These are phyloP conservation scores for Paecilomyces niveus DNA, from an alignment of 2,329 filamentous ascomycete genomes.

Conservation along the genomic window DNA sequence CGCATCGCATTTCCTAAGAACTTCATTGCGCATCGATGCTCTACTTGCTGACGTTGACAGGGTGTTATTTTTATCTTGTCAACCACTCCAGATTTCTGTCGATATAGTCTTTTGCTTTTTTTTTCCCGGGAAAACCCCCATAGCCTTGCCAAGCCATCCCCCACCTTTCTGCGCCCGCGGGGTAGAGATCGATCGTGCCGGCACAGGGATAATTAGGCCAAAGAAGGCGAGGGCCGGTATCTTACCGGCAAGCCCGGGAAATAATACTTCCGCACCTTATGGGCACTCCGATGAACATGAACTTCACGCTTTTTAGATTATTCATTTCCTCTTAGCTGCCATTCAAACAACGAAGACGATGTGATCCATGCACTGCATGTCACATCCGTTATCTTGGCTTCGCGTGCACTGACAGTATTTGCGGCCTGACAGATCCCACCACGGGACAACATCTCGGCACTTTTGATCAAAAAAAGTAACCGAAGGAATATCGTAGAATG, in stretches of 20 bases:
- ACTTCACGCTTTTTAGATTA: background rate
- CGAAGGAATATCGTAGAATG: background rate
- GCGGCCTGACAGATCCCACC: background rate
- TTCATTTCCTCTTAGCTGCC: background rate
- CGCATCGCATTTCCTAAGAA: background rate
- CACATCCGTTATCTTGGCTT: background rate
- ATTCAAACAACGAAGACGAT: background rate
- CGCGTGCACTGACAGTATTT: background rate
- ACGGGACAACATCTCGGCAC: background rate
- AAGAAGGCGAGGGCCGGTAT: background rate
- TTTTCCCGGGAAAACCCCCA: background rate
- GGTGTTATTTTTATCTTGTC: background rate
- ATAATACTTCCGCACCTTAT: background rate
- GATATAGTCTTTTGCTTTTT: background rate
- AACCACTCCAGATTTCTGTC: background rate
- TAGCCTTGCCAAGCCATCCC: background rate
- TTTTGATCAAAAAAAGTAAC: background rate
- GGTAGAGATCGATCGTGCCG: background rate
- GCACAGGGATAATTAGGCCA: background rate
- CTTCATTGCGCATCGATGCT: no score
- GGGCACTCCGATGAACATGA: background rate
- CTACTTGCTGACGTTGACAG: no score
- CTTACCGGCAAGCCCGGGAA: background rate
- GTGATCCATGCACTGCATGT: background rate
- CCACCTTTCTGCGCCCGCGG: background rate